Evolutionary conservation across 164 flowering plant genomes (phyloP).

Genomic region (Amborella trichopoda): DNA sequence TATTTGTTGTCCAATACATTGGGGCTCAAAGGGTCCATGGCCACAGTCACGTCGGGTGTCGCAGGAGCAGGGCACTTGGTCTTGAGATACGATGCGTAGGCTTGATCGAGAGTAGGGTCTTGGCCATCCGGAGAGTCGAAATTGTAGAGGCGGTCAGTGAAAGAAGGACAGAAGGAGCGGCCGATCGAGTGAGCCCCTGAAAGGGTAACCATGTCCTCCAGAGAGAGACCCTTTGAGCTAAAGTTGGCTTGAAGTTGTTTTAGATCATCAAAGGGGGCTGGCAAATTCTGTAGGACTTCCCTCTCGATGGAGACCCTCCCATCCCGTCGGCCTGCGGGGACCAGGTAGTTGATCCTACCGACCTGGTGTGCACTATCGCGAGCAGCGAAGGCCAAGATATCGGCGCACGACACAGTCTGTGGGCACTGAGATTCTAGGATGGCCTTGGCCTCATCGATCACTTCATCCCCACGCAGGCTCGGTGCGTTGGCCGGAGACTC

Average conservation of each 20-base stretch:
- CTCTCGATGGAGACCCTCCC: conserved; percentile 1
- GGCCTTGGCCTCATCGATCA: conserved; percentile 3
- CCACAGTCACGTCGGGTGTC: background rate
- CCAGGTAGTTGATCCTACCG: conserved; percentile 2
- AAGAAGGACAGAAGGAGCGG: conserved; percentile 6
- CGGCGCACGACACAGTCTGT: conserved; percentile 6
- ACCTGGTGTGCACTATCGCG: conserved; percentile 2
- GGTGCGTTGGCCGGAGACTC: conserved; percentile 1
- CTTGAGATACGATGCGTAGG: background rate
- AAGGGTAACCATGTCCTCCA: conserved; percentile 7
- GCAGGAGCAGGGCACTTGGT: conserved; percentile 3
- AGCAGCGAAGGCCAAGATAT: conserved; percentile 10
- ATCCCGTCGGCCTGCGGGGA: conserved; percentile 6
- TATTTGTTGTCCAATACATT: conserved; percentile 1
- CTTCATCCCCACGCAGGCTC: conserved; percentile 8
- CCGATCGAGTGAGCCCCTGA: conserved; percentile 12
- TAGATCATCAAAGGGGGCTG: conserved; percentile 1
- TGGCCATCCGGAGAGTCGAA: conserved; percentile 6
- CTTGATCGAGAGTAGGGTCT: conserved; percentile 3
- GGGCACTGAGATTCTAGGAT: conserved; percentile 5
- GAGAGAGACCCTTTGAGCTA: conserved; percentile 1
- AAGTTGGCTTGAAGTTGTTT: conserved; percentile 5
- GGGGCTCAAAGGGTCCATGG: background rate
- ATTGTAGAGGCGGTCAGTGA: conserved; percentile 6
- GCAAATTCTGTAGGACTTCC: background rate